A percentile compares a stretch with the other conserved stretches of the same genome.
phyloP scores from a whole-genome alignment of 1,284 basidiomycete species.

The Grifola frondosa region DNA sequence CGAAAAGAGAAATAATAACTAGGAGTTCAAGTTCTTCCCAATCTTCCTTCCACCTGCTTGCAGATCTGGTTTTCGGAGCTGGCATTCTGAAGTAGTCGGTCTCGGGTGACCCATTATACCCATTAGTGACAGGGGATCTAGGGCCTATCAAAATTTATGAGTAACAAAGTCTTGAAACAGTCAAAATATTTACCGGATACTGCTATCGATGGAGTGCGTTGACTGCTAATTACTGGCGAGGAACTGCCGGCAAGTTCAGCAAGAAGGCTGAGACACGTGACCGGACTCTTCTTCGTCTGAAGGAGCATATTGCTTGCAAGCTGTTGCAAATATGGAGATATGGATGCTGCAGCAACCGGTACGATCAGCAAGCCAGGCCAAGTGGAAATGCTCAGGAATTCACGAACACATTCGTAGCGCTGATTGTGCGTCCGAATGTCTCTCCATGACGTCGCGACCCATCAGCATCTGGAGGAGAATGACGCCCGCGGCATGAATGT shows the following conservation, averaged over 20 bases:
- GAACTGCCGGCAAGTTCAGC: slow-evolving; percentile 32
- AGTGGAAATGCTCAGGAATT: neutral
- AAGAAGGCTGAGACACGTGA: slow-evolving; percentile 49
- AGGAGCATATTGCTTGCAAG: slow-evolving; percentile 59
- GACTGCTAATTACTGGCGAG: too few species aligned
- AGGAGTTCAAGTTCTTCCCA: slow-evolving; percentile 81
- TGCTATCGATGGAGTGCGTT: slow-evolving; percentile 35
- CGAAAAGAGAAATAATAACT: slow-evolving; percentile 38
- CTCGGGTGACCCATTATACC: slow-evolving; percentile 55
- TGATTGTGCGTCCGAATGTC: slow-evolving; percentile 35
- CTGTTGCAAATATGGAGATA: slow-evolving; percentile 49
- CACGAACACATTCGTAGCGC: slow-evolving; percentile 29
- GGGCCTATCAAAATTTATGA: slow-evolving; percentile 31
- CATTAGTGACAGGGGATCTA: slow-evolving; percentile 47
- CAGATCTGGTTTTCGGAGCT: slow-evolving; percentile 43
- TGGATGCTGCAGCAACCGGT: slow-evolving; percentile 39
- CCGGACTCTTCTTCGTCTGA: slow-evolving; percentile 50
- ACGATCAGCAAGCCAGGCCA: neutral
- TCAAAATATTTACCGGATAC: slow-evolving; percentile 27
- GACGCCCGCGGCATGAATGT: slow-evolving; percentile 74
- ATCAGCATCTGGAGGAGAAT: slow-evolving; percentile 76
- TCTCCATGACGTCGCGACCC: slow-evolving; percentile 61
- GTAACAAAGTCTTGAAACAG: neutral
- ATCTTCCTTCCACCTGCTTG: slow-evolving; percentile 81
- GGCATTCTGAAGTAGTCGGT: slow-evolving; percentile 54